Base-by-base conservation (phyloP, 2,329 filamentous ascomycete genomes). In the Chaetomiaceae sp. region DNA sequence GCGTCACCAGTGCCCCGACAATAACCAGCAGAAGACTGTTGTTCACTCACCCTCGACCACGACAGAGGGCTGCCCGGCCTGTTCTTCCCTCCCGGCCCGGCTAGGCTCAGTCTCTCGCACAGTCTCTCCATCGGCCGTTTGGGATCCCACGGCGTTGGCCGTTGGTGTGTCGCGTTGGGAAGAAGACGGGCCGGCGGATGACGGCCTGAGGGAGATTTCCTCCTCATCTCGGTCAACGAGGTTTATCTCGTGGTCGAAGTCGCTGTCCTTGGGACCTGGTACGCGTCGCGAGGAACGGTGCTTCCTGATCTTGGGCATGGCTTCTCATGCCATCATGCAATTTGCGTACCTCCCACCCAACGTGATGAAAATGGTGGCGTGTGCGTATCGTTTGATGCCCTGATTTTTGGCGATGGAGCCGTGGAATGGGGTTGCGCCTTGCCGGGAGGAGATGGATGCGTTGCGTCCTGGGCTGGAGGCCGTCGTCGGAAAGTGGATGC, bases 201-300 rank as follows among this genome's bases (percentile, higher is more conserved):
- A 14, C 16, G 48, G 48, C 34, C 30, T 29, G 25, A 43, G 27
- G n/a, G 53, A 42, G 7, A 41, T 52, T 7, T 51, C 58, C 25
- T 62, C 59, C 18, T 58, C 55, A 14, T 59, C 55, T 32, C 51
- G 54, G 41, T 62, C 85, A 60, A 88, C 74, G 33, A 91, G 79
- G 60, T 67, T 71, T 64, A 91, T 90, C 66, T 85, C 83, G 68
- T 89, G 86, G 62, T 86, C 83, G 64, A 85, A 86, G 61, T 86
- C 81, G 65, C 71, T 73, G 58, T 84, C 80, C 66, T 78, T 76
- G 53, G 83, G 72, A 51, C 73, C 71, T 47, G 73, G 66, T 33
- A 73, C 77, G 63, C 82, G 80, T 63, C 81, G 81, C 58, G 77
- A 81, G 59, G 73, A 77, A 60, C 74, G 61, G 33, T 59, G 72